phyloP scores from a whole-genome alignment of 1,284 basidiomycete species.

The Papiliotrema laurentii region DNA sequence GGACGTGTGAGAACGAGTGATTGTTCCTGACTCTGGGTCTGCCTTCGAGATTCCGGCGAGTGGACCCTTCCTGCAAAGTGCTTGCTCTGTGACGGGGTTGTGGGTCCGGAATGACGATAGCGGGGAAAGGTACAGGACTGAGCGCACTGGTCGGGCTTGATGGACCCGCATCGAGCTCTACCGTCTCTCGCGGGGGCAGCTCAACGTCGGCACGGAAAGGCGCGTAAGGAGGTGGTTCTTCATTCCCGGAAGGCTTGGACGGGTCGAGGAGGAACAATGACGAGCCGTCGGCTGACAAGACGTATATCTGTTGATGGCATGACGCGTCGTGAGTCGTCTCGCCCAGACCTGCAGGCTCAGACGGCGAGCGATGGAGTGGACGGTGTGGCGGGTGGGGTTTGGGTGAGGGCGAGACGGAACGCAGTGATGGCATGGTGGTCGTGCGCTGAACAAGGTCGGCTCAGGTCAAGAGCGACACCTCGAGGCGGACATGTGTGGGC shows the following conservation, averaged over 20 bases:
- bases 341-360: slow-evolving; percentile 9
- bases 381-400: slow-evolving; percentile 9
- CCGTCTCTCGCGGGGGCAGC: neutral
- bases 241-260: slow-evolving; percentile 21
- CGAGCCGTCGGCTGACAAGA: slow-evolving; percentile 43
- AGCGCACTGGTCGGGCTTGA: neutral
- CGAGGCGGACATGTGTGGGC: neutral
- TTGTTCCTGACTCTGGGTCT: neutral
- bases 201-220: slow-evolving; percentile 12
- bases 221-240: slow-evolving; percentile 42
- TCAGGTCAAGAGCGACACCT: no score
- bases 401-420: slow-evolving; percentile 2
- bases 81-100: slow-evolving; percentile 16
- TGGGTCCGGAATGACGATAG: neutral
- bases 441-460: neutral
- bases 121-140: slow-evolving; percentile 3
- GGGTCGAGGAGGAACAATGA: slow-evolving; percentile 35
- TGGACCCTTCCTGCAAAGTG: slow-evolving; percentile 7
- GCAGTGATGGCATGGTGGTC: neutral
- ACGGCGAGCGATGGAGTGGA: slow-evolving; percentile 15
- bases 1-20: neutral
- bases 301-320: slow-evolving; percentile 29
- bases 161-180: neutral
- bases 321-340: neutral
- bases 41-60: neutral